Conservation (phyloP, 2,329 filamentous ascomycete genomes). For the Paracoccidioides brasiliensis region DNA sequence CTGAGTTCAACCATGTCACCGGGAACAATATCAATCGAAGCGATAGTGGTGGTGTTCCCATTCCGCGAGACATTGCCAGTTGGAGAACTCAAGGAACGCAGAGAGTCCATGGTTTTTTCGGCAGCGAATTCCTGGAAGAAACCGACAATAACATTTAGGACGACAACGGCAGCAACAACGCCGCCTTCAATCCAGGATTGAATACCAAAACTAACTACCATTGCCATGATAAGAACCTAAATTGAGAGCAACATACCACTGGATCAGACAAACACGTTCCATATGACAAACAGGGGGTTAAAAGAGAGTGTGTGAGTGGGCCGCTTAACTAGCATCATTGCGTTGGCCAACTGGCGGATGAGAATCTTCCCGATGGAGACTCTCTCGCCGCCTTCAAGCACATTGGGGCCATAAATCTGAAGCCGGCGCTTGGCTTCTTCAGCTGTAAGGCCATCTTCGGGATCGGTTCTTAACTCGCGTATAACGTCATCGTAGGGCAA, state of each 20-base stretch:
- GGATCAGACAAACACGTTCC: constrained; percentile 14
- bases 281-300: background rate
- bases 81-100: constrained; percentile 39
- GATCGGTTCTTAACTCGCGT: constrained; percentile 41
- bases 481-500: constrained; percentile 40
- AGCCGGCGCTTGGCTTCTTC: constrained; percentile 43
- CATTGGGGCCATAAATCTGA: constrained; percentile 45
- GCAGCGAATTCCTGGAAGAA: constrained; percentile 43
- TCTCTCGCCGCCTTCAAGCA: constrained; percentile 52
- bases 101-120: constrained; percentile 42
- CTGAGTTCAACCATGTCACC: constrained; percentile 45
- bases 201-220: constrained; percentile 46
- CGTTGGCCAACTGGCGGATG: constrained; percentile 53
- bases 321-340: constrained; percentile 47
- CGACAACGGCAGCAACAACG: constrained; percentile 45
- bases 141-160: constrained; percentile 46
- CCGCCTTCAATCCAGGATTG: constrained; percentile 48
- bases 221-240: constrained; percentile 40
- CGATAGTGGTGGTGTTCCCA: constrained; percentile 37
- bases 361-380: constrained; percentile 58
- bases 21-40: constrained; percentile 42
- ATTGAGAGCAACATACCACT: constrained; percentile 18
- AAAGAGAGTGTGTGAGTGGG: constrained; percentile 10
- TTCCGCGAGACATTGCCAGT: constrained; percentile 39
- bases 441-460: constrained; percentile 43